phyloP scores from a whole-genome alignment of 1,284 basidiomycete species.

The Leccinum pseudoinsigne region DNA sequence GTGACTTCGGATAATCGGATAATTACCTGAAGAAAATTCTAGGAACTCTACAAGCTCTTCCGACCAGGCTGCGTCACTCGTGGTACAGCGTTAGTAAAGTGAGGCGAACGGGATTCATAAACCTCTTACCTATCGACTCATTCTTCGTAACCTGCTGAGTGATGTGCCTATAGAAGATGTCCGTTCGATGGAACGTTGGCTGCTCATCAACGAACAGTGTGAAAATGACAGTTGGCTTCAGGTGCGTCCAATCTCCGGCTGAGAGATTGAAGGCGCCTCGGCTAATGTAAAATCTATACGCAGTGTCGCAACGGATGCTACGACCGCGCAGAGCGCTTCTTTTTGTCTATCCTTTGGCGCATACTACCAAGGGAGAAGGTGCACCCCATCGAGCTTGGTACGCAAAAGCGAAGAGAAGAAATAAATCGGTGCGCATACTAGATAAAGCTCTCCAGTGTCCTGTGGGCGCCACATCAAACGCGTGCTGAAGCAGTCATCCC shows the following conservation, averaged over 20 bases:
- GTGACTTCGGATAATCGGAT: neutral
- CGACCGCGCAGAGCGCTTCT: conserved; percentile 52
- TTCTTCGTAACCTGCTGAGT: conserved; percentile 13
- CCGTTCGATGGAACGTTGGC: conserved; percentile 50
- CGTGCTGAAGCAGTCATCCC: conserved; percentile 71
- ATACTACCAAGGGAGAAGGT: no score
- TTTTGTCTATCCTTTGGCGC: conserved; percentile 52
- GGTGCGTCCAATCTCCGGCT: conserved; percentile 64
- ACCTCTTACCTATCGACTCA: neutral
- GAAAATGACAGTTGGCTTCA: conserved; percentile 61
- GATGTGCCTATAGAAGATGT: conserved; percentile 60
- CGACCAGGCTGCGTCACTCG: neutral
- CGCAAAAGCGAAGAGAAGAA: conserved; percentile 19
- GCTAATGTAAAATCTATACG: conserved; percentile 72
- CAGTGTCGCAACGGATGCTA: conserved; percentile 60
- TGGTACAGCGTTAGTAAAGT: neutral
- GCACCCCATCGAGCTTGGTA: no score
- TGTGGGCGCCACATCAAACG: conserved; percentile 71
- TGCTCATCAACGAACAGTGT: conserved; percentile 53
- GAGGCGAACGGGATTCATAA: neutral
- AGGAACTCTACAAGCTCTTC: conserved; percentile 48
- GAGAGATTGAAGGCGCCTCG: conserved; percentile 57
- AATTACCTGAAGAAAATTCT: conserved; percentile 62
- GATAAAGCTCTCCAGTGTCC: conserved; percentile 69
- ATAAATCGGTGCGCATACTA: conserved; percentile 45